Evolutionary conservation across 1,284 basidiomycete species (phyloP).

Genomic region (Phaffia rhodozyma): DNA sequence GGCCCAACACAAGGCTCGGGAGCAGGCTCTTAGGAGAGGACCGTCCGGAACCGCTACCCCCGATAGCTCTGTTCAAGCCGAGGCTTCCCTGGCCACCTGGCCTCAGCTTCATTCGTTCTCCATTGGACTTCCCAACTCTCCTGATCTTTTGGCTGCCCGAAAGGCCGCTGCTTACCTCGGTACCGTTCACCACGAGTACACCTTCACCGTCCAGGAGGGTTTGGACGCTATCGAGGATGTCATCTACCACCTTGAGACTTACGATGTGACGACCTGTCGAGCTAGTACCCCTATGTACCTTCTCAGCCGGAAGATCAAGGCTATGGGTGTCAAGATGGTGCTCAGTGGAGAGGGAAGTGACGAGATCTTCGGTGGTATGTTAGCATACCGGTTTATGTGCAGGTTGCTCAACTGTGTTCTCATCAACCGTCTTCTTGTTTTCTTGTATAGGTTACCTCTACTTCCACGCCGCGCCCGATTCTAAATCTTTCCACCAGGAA

Average conservation of each 20-base stretch:
- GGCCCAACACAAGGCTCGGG: conserved; percentile 60
- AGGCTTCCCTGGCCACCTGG: conserved; percentile 71
- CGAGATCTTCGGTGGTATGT: conserved; percentile 83
- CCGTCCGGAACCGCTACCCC: conserved; percentile 25
- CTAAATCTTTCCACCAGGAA: conserved; percentile 87
- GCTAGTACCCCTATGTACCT: conserved; percentile 80
- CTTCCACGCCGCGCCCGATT: conserved; percentile 95
- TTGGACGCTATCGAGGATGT: conserved; percentile 96
- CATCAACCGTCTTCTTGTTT: background rate
- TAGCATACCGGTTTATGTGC: conserved; percentile 2
- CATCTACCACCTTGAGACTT: conserved; percentile 97
- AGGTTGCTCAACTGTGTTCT: conserved; percentile 4
- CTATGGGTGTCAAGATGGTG: conserved; percentile 99
- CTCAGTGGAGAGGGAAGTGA: conserved; percentile 95
- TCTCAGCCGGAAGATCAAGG: conserved; percentile 95
- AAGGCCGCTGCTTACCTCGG: conserved; percentile 90
- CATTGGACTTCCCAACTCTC: conserved; percentile 88
- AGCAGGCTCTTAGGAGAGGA: conserved; percentile 31
- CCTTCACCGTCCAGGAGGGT: conserved; percentile 97
- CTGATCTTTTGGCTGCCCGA: conserved; percentile 85
- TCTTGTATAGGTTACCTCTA: conserved; percentile 76
- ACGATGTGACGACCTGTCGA: conserved; percentile 96
- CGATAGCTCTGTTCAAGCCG: conserved; percentile 26
- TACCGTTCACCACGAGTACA: conserved; percentile 94
- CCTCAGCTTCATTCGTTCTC: conserved; percentile 97